phyloP scores from a whole-genome alignment of 2,329 filamentous ascomycete species.

The Acrocalymma vagum region DNA sequence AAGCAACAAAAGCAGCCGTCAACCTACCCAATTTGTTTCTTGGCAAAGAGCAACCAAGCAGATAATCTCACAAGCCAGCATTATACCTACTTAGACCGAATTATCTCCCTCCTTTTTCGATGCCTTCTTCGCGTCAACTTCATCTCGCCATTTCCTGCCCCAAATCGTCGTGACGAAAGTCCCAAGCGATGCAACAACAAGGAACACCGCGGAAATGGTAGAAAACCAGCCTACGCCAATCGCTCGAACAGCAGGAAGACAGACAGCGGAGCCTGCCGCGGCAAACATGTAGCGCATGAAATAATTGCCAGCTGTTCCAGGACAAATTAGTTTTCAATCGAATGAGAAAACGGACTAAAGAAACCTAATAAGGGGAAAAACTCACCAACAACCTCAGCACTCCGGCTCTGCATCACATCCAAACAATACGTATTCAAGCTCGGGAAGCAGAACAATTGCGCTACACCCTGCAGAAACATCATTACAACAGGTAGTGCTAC shows the following conservation, averaged over 20 bases:
- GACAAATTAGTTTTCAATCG: constrained; percentile 10
- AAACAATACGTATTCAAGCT: constrained; percentile 82
- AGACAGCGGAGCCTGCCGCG: constrained; percentile 73
- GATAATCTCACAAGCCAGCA: too few relatives aligned
- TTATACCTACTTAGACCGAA: constrained; percentile 26
- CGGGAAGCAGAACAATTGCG: constrained; percentile 79
- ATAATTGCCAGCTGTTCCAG: constrained; percentile 73
- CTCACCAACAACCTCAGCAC: constrained; percentile 72
- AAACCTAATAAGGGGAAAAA: constrained; percentile 5
- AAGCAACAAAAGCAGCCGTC: too few relatives aligned
- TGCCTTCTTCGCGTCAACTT: constrained; percentile 60
- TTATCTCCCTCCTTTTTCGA: constrained; percentile 43
- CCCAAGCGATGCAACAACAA: constrained; percentile 56
- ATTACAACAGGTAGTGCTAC: constrained; percentile 72
- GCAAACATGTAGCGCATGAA: constrained; percentile 79
- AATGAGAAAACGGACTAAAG: background rate
- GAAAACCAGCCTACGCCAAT: constrained; percentile 86
- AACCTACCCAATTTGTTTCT: too few relatives aligned
- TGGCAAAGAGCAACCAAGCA: too few relatives aligned
- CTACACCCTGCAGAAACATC: constrained; percentile 78
- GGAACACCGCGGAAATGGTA: constrained; percentile 70
- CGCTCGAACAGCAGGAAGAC: constrained; percentile 75
- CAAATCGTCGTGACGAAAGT: constrained; percentile 60
- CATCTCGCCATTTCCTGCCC: constrained; percentile 62
- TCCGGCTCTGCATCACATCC: constrained; percentile 77